phyloP scores from a whole-genome alignment of 2,329 filamentous ascomycete genomes.

The Fusarium gaditjirri region DNA sequence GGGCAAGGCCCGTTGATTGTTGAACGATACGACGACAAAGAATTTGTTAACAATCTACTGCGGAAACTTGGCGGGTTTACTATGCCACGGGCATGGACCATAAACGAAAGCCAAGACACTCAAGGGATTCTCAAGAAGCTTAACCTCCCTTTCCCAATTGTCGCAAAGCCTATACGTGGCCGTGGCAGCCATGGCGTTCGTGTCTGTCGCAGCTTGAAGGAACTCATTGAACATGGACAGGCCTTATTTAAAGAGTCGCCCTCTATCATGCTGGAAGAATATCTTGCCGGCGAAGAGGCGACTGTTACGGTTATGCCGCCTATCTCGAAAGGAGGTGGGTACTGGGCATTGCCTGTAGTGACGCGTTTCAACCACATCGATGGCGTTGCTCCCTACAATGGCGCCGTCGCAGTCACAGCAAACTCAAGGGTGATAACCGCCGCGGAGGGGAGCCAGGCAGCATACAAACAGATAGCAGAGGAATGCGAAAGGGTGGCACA shows the following conservation, averaged over 20 bases:
- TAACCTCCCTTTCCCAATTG: slow-evolving; percentile 25
- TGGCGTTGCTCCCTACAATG: slow-evolving; percentile 35
- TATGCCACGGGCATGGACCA: slow-evolving; percentile 52
- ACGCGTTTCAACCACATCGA: slow-evolving; percentile 33
- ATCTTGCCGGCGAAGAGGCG: slow-evolving; percentile 58
- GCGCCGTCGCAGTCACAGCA: slow-evolving; percentile 33
- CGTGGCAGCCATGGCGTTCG: slow-evolving; percentile 36
- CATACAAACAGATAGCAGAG: slow-evolving; percentile 43
- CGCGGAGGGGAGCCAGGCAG: background rate
- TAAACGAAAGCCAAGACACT: slow-evolving; percentile 17
- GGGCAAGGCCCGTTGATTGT: slow-evolving; percentile 60
- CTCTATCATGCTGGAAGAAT: slow-evolving; percentile 59
- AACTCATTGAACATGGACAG: slow-evolving; percentile 15
- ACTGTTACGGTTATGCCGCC: slow-evolving; percentile 65
- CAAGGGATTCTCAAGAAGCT: background rate
- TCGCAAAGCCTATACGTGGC: slow-evolving; percentile 34
- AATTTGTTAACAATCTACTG: slow-evolving; percentile 57
- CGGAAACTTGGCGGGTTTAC: slow-evolving; percentile 51
- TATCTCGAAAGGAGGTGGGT: slow-evolving; percentile 41
- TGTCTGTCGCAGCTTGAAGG: slow-evolving; percentile 18
- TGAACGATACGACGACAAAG: slow-evolving; percentile 62
- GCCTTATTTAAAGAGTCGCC: slow-evolving; percentile 19
- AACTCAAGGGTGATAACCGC: slow-evolving; percentile 57
- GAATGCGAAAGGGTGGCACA: slow-evolving; percentile 55
- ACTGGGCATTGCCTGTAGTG: slow-evolving; percentile 55